Evolutionary conservation across 192 early-diverging fungal species (phyloP), one percentile per base, ranked within the genome.

Genomic region (Funneliformis geosporum): DNA sequence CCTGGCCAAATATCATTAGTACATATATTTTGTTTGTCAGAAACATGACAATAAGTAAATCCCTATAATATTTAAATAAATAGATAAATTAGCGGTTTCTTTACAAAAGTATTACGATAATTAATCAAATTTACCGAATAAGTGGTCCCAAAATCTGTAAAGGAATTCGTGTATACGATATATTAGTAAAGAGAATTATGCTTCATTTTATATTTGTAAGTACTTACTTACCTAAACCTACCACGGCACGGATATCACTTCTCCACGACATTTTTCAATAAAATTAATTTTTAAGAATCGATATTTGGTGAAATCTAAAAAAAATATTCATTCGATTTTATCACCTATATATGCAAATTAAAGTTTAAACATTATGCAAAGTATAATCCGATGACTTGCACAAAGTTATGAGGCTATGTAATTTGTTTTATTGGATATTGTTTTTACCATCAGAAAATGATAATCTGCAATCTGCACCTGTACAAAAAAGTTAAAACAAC

Each of bases 61-160:
- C 18, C 5, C 50, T 55, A 55, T 55, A 33, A 33, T 33, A 33
- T 33, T 33, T 33, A 2, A 33, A 33, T 33, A 33, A 2, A 33
- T 33, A 33, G n/a, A n/a, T n/a, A n/a, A n/a, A n/a, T n/a, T n/a
- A 33, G 33, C 2, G 33, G 2, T 33, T 33, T 33, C 33, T 33
- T 33, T 33, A 33, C 2, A 33, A 21, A 55, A 55, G n/a, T 28
- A 64, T 28, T 18, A 10, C 10, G 18, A 21, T 68, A 16, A 50
- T 50, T 50, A 50, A 47, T 0, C 18, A 16, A 40, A 68, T 10
- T 69, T 69, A 69, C 67, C 28, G 67, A 69, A n/a, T 40, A 69
- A 18, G 67, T 69, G 14, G 67, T 69, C 5, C 67, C 67, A 42
- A 69, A 69, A 69, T 69, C 67, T 69, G n/a, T 6, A 40, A 16